Percentiles rank a stretch among this genome's conserved stretches.
phyloP scores from a whole-genome alignment of 192 early-diverging fungal genomes.

The Gaertneriomyces semiglobifer region DNA sequence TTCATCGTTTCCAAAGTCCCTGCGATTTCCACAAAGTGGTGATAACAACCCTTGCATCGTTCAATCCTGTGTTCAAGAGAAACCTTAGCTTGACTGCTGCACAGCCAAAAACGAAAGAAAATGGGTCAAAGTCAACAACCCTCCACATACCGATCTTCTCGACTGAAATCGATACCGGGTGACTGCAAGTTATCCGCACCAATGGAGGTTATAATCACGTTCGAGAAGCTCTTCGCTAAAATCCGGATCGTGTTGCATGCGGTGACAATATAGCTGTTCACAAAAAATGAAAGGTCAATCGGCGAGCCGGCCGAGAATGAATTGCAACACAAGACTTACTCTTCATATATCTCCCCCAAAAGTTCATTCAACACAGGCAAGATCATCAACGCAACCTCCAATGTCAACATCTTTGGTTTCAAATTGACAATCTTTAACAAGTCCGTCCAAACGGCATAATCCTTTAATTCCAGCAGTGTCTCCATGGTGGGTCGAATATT shows the following conservation, averaged over 20 bases:
- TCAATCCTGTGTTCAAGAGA: slow-evolving; percentile 20
- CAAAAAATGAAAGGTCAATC: slow-evolving; percentile 3
- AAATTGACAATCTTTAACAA: slow-evolving; percentile 42
- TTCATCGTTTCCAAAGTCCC: slow-evolving; percentile 36
- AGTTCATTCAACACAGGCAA: slow-evolving; percentile 47
- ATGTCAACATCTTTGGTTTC: slow-evolving; percentile 44
- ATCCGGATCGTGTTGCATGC: slow-evolving; percentile 47
- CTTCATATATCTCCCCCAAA: slow-evolving; percentile 54
- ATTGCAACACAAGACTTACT: slow-evolving; percentile 31
- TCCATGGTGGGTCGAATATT: slow-evolving; percentile 41
- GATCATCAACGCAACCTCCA: slow-evolving; percentile 41
- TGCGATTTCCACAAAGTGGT: slow-evolving; percentile 27
- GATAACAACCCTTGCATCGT: slow-evolving; percentile 33
- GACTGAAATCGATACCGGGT: slow-evolving; percentile 39
- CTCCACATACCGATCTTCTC: slow-evolving; percentile 38
- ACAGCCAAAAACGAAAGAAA: neutral
- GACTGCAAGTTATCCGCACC: slow-evolving; percentile 14
- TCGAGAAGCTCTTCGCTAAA: slow-evolving; percentile 37
- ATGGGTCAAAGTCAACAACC: neutral
- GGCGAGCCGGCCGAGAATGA: neutral
- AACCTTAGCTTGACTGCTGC: neutral
- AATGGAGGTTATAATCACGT: slow-evolving; percentile 37
- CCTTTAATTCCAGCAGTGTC: slow-evolving; percentile 27
- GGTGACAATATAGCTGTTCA: slow-evolving; percentile 41
- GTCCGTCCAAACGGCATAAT: slow-evolving; percentile 42